Base-by-base conservation (phyloP, 2,329 filamentous ascomycete species). In the Xylaria sp. region DNA sequence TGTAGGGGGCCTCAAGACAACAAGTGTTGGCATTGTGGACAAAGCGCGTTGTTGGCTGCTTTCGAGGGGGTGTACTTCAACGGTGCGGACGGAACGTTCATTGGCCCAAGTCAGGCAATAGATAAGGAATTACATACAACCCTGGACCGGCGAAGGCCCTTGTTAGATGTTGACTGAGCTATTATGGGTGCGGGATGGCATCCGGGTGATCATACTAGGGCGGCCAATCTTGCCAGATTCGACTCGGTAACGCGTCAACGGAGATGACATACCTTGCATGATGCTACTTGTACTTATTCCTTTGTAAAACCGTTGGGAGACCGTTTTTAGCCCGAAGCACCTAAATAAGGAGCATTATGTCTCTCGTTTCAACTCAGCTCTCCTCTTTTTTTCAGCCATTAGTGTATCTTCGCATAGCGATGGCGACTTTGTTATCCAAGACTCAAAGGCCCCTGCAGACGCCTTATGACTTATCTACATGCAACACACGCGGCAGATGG, bases 41-140 rank as follows among this genome's bases (percentile, higher is more conserved):
- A 40, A 65, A 38, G 56, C 54, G 63, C 46, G n/a, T 51, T 28
- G 67, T 65, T 72, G 70, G 73, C 69, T 60, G 40, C 48, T n/a
- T 60, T 36, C 11, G 42, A 42, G 69, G 51, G 53, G 31, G 46
- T 58, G 58, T 59, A 42, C 20, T 38, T 61, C 28, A 54, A 69
- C 31, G 56, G 59, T 15, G 63, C 20, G 20, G 51, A 17, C 44
- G 26, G 23, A 31, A n/a, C 15, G 33, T 51, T 28, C 46, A 72
- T 72, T 72, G 71, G 71, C 61, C 53, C 23, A 44, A 40, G 6
- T 26, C n/a, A 20, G 46, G 63, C 64, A 51, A 66, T 69, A 71
- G 71, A 72, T 72, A 72, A 72, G 71, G 51, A 67, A 66, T 61
- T 54, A 65, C 38, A 69, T 48, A 54, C 33, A 62, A 62, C 57